These are phyloP conservation scores for Vigna mungo DNA, from an alignment of 306 rosid species.

Conservation along the genomic window DNA sequence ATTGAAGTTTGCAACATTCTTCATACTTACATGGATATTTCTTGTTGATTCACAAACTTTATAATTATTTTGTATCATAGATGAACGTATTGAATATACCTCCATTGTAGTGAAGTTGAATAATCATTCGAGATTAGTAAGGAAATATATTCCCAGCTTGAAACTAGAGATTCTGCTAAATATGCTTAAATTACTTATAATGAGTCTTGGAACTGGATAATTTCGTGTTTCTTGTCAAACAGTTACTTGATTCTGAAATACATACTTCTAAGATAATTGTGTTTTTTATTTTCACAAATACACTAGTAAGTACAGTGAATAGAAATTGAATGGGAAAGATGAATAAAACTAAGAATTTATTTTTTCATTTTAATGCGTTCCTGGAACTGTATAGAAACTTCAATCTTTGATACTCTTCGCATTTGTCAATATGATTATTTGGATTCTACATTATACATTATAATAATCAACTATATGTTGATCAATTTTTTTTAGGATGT, in stretches of 20 bases:
- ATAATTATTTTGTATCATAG: no score
- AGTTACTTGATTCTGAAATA: conserved; percentile 23
- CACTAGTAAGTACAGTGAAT: neutral
- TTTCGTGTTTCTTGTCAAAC: neutral
- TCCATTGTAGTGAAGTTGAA: conserved; percentile 36
- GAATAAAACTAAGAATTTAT: neutral
- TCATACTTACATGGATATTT: no score
- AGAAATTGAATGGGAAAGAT: conserved; percentile 5
- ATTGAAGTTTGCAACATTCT: no score
- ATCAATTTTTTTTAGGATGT: no score
- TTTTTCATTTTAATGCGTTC: conserved; percentile 13
- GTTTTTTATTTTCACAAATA: conserved; percentile 15
- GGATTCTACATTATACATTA: no score
- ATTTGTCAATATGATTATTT: no score
- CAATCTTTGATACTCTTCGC: conserved; percentile 13
- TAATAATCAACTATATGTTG: no score
- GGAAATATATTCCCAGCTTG: conserved; percentile 27
- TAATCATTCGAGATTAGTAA: conserved; percentile 16
- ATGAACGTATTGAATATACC: no score
- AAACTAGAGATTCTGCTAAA: neutral
- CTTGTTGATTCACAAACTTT: no score
- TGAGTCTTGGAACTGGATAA: conserved; percentile 15
- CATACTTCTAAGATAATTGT: neutral
- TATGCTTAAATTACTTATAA: neutral
- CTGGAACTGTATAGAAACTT: neutral